A percentile compares a stretch with the other conserved stretches of the same genome.
phyloP scores from a whole-genome alignment of 1,139 yeast species.

The Yarrowia galli region DNA sequence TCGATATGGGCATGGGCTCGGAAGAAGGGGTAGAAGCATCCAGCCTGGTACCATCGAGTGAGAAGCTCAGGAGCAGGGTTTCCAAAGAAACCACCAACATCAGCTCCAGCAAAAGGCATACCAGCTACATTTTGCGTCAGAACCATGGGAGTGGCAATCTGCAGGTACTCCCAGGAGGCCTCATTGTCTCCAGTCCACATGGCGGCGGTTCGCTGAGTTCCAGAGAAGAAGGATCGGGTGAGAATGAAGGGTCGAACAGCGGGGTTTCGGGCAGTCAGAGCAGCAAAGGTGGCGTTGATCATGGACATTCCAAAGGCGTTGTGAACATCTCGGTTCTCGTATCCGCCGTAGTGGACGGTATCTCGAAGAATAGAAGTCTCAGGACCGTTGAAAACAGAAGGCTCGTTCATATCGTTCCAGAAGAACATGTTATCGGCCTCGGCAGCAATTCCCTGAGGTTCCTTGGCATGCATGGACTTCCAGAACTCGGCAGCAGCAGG shows the following conservation, averaged over 20 bases:
- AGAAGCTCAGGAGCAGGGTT: slow-evolving; percentile 82
- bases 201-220: slow-evolving; percentile 90
- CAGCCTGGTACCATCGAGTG: slow-evolving; percentile 95
- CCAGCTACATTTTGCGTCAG: slow-evolving; percentile 83
- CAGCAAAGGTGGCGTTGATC: slow-evolving; percentile 79
- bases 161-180: slow-evolving; percentile 89
- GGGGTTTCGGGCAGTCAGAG: slow-evolving; percentile 63
- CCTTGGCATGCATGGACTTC: slow-evolving; percentile 56
- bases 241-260: slow-evolving; percentile 81
- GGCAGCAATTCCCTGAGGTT: slow-evolving; percentile 48
- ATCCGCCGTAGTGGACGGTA: slow-evolving; percentile 73
- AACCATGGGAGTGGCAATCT: slow-evolving; percentile 84
- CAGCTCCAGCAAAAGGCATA: slow-evolving; percentile 94
- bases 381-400: slow-evolving; percentile 93
- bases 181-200: slow-evolving; percentile 98
- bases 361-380: slow-evolving; percentile 91
- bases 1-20: slow-evolving; percentile 97
- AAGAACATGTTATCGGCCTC: slow-evolving; percentile 67
- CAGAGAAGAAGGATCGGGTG: slow-evolving; percentile 86
- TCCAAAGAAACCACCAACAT: slow-evolving; percentile 96
- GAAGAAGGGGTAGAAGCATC: slow-evolving; percentile 95
- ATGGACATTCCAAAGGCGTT: slow-evolving; percentile 80
- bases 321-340: slow-evolving; percentile 92
- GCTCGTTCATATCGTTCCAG: slow-evolving; percentile 99
- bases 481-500: slow-evolving; percentile 69